phyloP scores from a whole-genome alignment of 2,329 filamentous ascomycete species.

The Didymella exigua region DNA sequence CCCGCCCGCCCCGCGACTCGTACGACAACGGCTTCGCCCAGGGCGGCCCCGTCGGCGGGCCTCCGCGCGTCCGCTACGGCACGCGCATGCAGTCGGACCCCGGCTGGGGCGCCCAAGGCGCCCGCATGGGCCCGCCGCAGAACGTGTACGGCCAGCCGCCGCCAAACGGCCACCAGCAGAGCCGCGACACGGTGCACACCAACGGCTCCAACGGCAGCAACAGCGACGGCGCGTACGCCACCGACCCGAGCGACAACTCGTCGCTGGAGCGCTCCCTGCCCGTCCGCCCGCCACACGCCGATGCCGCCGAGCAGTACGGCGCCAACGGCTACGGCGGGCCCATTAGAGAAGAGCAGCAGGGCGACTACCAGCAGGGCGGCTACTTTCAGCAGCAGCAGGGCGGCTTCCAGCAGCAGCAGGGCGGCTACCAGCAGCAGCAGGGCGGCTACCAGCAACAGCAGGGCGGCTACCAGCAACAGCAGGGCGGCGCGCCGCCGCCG shows the following conservation, averaged over 20 bases:
- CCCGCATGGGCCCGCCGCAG: constrained; percentile 43
- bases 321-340: constrained; percentile 58
- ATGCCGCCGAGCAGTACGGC: constrained; percentile 60
- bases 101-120: constrained; percentile 39
- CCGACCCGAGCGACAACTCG: constrained; percentile 92
- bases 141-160: constrained; percentile 40
- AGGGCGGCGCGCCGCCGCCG: constrained; percentile 21
- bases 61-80: constrained; percentile 46
- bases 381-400: too few relatives aligned
- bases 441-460: constrained; percentile 21
- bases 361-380: too few relatives aligned
- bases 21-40: constrained; percentile 41
- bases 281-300: constrained; percentile 44
- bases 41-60: constrained; percentile 44
- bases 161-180: constrained; percentile 70
- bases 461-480: constrained; percentile 22
- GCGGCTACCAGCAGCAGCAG: constrained; percentile 1
- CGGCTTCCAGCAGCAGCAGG: constrained; percentile 24
- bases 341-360: constrained; percentile 48
- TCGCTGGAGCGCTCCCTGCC: constrained; percentile 76
- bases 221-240: constrained; percentile 74
- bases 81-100: constrained; percentile 54
- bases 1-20: constrained; percentile 45
- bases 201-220: constrained; percentile 74
- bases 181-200: constrained; percentile 85